phyloP scores from a whole-genome alignment of 179 eudicot species.

The Beta lomatogona region DNA sequence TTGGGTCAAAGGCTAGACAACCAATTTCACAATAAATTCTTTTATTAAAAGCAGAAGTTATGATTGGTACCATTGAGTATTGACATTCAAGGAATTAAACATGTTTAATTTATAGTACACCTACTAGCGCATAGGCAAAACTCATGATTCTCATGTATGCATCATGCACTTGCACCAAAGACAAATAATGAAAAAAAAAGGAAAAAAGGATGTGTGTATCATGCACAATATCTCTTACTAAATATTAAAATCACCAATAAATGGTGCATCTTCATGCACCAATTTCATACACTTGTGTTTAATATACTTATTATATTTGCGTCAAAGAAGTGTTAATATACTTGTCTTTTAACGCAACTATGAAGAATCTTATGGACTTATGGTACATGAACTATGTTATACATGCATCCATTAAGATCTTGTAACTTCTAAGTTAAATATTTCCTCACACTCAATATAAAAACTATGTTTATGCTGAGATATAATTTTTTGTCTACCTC shows the following conservation, averaged over 20 bases:
- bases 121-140: not conserved
- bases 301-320: not conserved
- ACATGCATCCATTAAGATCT: not conserved
- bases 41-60: not conserved
- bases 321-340: too few species aligned
- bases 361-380: not conserved
- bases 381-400: not conserved
- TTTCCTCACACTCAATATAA: too few species aligned
- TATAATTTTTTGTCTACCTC: too few species aligned
- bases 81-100: not conserved
- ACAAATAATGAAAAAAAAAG: too few species aligned
- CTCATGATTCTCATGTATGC: slow-evolving; percentile 2
- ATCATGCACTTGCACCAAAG: not conserved
- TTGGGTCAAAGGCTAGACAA: not conserved
- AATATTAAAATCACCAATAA: not conserved
- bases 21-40: not conserved
- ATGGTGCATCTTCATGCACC: slow-evolving; percentile 4
- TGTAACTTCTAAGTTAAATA: too few species aligned
- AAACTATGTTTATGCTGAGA: too few species aligned
- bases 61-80: too few species aligned
- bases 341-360: not conserved
- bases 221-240: not conserved
- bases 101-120: not conserved
- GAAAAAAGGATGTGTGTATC: not conserved
- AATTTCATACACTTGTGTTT: not conserved